Percentiles rank a stretch among this genome's conserved stretches.
phyloP scores from a whole-genome alignment of 2,329 filamentous ascomycete genomes.

The Lecanicillium sp. region DNA sequence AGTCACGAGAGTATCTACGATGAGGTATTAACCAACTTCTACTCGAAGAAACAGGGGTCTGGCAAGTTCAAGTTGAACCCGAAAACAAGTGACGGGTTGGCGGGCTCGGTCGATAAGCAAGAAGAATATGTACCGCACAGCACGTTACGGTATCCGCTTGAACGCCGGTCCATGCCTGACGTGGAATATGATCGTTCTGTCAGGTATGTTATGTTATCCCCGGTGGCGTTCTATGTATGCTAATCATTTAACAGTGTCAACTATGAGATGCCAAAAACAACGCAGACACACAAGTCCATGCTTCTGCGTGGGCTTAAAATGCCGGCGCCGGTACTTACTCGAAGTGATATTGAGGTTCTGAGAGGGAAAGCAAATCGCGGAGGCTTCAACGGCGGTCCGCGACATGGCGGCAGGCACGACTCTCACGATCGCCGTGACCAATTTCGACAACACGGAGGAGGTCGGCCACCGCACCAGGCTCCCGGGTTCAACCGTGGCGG shows the following conservation, averaged over 20 bases:
- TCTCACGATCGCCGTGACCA: slow-evolving; percentile 5
- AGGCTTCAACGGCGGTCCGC: slow-evolving; percentile 54
- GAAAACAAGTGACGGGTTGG: slow-evolving; percentile 65
- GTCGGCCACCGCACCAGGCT: slow-evolving; percentile 1
- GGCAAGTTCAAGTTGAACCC: slow-evolving; percentile 67
- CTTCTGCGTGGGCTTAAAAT: slow-evolving; percentile 76
- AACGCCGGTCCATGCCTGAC: slow-evolving; percentile 62
- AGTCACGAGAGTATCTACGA: slow-evolving; percentile 73
- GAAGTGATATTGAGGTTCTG: slow-evolving; percentile 67
- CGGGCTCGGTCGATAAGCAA: slow-evolving; percentile 75
- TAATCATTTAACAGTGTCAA: slow-evolving; percentile 54
- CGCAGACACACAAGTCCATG: slow-evolving; percentile 84
- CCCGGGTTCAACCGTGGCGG: slow-evolving; percentile 5
- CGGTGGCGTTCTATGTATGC: slow-evolving; percentile 9
- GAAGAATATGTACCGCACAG: slow-evolving; percentile 79
- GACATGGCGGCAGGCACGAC: slow-evolving; percentile 42
- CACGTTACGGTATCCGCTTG: slow-evolving; percentile 69
- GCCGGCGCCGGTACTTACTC: slow-evolving; percentile 62
- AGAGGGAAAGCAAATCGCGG: slow-evolving; percentile 56
- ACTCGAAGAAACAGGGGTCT: slow-evolving; percentile 74
- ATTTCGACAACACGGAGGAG: slow-evolving; percentile 4
- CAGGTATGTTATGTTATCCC: slow-evolving; percentile 47
- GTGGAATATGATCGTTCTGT: slow-evolving; percentile 82
- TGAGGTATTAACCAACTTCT: slow-evolving; percentile 76
- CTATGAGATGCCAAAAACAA: slow-evolving; percentile 72